Evolutionary conservation across 2,329 filamentous ascomycete species (phyloP), one percentile per base, ranked within the genome.

Genomic region (Penicillium crustosum): DNA sequence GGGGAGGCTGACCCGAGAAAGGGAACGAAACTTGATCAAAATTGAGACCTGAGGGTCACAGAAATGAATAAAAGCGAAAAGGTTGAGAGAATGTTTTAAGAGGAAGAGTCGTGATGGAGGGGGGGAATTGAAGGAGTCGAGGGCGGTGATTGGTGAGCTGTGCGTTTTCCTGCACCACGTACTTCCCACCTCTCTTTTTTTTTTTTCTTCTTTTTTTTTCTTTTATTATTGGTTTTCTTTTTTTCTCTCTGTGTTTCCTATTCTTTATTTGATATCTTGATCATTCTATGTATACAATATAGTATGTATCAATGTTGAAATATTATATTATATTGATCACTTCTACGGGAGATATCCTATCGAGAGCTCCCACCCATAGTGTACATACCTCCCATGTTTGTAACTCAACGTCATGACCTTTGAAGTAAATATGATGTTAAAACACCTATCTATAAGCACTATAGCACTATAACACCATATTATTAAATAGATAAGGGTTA

Each of bases 81-180:
- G 47, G 42, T 31, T 51, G 48, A 58, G 33, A 56, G 48, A 65
- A 58, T 52, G 50, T 27, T 54, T n/a, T 12, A n/a, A 55, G 48
- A 33, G 53, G 50, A 57, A 31, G 56, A 53, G 57, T 55, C 48
- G 41, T 43, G 44, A 33, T 44, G 48, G 50, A 38, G 42, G 41
- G 49, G 55, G 45, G 51, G 29, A 47, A 60, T 53, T 54, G 53
- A 49, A 53, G 53, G 53, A 47, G 50, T 57, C 23, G 43, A 58
- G 57, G 57, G 50, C 57, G 61, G 61, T 67, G 70, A 70, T 72
- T 70, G 68, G 61, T 42, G 53, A 43, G 51, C 58, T 53, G 50
- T 52, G 57, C 54, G 54, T 63, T 55, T 52, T 52, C 50, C 60
- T 53, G 41, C 49, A 39, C 38, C 29, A 53, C 29, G 41, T 52